Conservation (phyloP, 2,329 filamentous ascomycete genomes). For the Chrysoporthe cubensis region DNA sequence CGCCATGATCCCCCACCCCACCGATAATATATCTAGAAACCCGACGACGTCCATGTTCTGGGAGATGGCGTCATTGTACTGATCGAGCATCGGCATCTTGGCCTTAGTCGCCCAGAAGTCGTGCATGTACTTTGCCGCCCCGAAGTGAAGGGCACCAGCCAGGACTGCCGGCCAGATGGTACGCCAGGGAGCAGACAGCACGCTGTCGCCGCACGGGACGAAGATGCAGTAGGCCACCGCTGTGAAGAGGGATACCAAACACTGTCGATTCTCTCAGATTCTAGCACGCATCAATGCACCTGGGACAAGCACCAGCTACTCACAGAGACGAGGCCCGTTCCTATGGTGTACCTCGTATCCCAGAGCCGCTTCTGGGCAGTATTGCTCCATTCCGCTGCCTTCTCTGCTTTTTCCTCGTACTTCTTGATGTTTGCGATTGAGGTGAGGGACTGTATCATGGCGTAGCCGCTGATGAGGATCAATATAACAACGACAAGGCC, state of each 20-base stretch:
- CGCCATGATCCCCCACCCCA: constrained; percentile 34
- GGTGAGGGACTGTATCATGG: constrained; percentile 31
- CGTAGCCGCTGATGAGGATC: constrained; percentile 33
- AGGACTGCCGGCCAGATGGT: constrained; percentile 32
- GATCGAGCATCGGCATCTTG: constrained; percentile 37
- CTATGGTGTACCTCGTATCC: constrained; percentile 37
- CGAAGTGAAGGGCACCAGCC: constrained; percentile 27
- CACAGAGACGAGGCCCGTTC: constrained; percentile 35
- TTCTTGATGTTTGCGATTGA: constrained; percentile 36
- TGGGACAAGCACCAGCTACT: neutral
- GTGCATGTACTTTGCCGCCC: constrained; percentile 34
- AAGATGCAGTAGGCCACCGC: constrained; percentile 24
- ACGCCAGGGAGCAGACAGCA: constrained; percentile 19
- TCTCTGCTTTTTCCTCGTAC: constrained; percentile 37
- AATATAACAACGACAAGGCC: constrained; percentile 29
- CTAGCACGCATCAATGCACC: too few species aligned
- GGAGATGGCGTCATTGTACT: constrained; percentile 38
- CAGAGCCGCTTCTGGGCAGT: constrained; percentile 35
- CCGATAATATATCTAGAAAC: constrained; percentile 29
- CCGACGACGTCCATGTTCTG: constrained; percentile 33
- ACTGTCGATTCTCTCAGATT: constrained; percentile 8
- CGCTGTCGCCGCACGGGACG: constrained; percentile 13
- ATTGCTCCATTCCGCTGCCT: constrained; percentile 38
- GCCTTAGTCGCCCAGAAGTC: constrained; percentile 36
- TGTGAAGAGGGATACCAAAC: constrained; percentile 23